Evolutionary conservation across 2,329 filamentous ascomycete genomes (phyloP).

Genomic region (Ophiostoma sp.): DNA sequence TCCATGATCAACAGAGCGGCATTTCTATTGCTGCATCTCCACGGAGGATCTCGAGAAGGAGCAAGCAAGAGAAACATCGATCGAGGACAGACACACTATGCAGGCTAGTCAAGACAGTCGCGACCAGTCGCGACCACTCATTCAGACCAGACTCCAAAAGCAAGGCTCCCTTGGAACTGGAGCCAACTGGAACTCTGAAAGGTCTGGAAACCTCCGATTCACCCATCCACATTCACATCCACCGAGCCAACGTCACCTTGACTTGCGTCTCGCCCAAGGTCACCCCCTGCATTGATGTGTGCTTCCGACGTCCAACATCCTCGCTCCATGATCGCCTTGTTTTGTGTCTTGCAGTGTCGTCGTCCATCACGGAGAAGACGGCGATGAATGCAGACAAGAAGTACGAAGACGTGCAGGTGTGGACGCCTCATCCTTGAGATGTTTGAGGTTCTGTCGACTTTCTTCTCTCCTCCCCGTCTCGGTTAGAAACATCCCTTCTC

Average conservation of each 20-base stretch:
- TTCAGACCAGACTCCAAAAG: background rate
- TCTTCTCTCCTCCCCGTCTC: background rate
- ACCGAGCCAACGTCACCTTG: background rate
- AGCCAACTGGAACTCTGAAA: background rate
- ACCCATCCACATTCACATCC: too few species aligned
- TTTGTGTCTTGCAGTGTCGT: background rate
- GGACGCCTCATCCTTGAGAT: background rate
- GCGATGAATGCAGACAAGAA: background rate
- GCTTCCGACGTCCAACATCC: background rate
- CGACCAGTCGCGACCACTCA: too few species aligned
- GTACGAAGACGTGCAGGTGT: constrained; percentile 2
- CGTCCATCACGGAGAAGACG: background rate
- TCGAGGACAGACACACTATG: background rate
- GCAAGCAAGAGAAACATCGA: background rate
- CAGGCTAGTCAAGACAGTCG: too few species aligned
- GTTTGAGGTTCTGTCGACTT: background rate
- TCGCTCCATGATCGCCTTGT: background rate
- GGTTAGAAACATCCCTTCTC: background rate
- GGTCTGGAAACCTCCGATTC: background rate
- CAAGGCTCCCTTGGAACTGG: background rate
- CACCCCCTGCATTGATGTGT: background rate
- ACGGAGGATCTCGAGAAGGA: background rate
- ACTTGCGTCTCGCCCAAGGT: background rate
- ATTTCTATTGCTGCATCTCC: background rate
- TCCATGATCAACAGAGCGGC: background rate